Evolutionary conservation across 139 green algal species (phyloP).

Genomic region (Auxenochlorella pyrenoidosa): DNA sequence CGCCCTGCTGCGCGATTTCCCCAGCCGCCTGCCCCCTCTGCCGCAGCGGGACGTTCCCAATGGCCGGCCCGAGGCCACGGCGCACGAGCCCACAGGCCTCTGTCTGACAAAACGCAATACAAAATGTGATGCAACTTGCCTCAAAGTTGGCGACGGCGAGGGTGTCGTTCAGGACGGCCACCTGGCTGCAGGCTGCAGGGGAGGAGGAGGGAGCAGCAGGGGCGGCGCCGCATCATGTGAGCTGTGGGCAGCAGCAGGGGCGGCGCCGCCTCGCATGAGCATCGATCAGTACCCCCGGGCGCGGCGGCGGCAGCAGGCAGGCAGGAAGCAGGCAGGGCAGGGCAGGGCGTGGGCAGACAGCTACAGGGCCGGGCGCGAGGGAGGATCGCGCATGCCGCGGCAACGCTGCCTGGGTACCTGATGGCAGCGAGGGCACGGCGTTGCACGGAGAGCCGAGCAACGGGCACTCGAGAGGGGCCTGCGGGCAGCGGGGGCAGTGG

Average conservation of each 20-base stretch:
- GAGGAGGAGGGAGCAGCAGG: background rate
- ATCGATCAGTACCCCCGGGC: background rate
- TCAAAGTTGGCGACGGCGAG: background rate
- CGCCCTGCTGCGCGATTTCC: background rate
- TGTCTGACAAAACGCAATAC: too few species aligned
- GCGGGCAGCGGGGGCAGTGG: background rate
- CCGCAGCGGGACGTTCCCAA: too few species aligned
- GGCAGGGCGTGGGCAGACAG: background rate
- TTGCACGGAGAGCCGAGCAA: background rate
- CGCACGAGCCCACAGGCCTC: too few species aligned
- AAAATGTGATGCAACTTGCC: background rate
- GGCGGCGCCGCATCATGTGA: background rate
- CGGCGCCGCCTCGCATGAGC: background rate
- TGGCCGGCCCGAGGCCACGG: too few species aligned
- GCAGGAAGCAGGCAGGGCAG: background rate
- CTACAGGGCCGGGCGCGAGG: background rate
- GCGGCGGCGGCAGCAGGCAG: background rate
- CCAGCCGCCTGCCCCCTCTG: too few species aligned
- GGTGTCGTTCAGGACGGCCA: background rate
- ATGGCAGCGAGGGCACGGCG: constrained; percentile 14
- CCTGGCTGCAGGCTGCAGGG: constrained; percentile 9
- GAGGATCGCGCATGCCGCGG: too few species aligned
- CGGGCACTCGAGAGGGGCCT: background rate
- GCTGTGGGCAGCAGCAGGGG: background rate
- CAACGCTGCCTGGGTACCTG: background rate